Evolutionary conservation across 768 basidiomycete species (phyloP).

Genomic region (Leucosporidium yakuticum): DNA sequence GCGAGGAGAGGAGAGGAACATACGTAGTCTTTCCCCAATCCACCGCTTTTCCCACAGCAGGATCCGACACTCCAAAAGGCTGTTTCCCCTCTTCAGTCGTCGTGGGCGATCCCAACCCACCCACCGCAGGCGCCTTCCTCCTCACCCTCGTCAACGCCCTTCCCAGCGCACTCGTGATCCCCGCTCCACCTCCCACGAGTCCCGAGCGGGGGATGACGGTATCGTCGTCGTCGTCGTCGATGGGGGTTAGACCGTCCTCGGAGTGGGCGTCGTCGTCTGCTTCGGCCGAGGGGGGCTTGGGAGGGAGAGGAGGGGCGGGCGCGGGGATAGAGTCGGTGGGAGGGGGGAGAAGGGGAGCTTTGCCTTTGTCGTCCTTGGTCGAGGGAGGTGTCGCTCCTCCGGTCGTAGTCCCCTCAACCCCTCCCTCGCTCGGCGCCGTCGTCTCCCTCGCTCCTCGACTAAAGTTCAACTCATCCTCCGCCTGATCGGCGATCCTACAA

Average conservation of each 20-base stretch:
- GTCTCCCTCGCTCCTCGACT: neutral
- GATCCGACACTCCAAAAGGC: too few species aligned
- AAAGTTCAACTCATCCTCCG: constrained; percentile 32
- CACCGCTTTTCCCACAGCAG: constrained; percentile 2
- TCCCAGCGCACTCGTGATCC: constrained; percentile 23
- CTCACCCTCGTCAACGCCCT: constrained; percentile 22
- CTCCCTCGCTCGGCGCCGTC: neutral
- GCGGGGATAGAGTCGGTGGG: neutral
- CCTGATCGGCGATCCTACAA: constrained; percentile 13
- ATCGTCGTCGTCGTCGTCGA: constrained; percentile 16
- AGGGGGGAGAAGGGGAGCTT: neutral
- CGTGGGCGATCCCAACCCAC: neutral
- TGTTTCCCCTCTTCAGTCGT: too few species aligned
- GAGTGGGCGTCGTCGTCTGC: neutral
- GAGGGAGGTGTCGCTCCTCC: too few species aligned
- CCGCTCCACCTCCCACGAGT: constrained; percentile 15
- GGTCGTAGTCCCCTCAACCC: too few species aligned
- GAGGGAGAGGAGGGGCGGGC: neutral
- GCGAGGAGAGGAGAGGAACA: neutral
- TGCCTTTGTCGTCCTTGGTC: too few species aligned
- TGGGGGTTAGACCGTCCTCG: neutral
- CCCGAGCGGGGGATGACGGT: constrained; percentile 8
- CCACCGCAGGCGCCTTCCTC: neutral
- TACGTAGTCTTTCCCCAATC: constrained; percentile 32
- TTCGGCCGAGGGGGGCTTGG: neutral